These are phyloP conservation scores for Akanthomyces uredinophilus DNA, from an alignment of 2,329 filamentous ascomycete genomes.

Conservation along the genomic window DNA sequence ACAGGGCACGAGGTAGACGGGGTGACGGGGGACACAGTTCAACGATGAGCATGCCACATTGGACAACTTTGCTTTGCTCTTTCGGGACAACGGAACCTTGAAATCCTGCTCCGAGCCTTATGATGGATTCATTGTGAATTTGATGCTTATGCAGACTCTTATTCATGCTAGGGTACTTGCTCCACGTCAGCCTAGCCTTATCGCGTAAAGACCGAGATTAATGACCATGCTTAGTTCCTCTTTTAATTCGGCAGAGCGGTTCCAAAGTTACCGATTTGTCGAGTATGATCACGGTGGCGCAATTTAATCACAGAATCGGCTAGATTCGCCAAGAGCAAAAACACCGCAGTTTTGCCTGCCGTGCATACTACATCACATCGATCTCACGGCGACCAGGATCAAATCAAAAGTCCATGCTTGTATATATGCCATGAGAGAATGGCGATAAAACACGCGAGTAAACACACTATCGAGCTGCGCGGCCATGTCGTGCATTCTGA, in stretches of 20 bases:
- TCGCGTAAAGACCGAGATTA: constrained; percentile 3
- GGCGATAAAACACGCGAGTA: no score
- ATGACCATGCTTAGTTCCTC: background rate
- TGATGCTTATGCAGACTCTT: constrained; percentile 4
- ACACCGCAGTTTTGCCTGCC: background rate
- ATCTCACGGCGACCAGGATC: background rate
- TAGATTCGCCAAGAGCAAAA: background rate
- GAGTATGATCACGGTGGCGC: background rate
- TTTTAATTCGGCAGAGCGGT: background rate
- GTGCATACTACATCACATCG: background rate
- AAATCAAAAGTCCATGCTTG: background rate
- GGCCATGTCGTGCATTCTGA: background rate
- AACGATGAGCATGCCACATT: background rate
- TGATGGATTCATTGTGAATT: background rate
- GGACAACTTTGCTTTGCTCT: background rate
- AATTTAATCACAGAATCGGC: background rate
- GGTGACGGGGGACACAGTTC: no score
- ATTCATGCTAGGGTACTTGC: background rate
- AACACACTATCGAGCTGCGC: background rate
- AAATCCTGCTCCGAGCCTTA: background rate
- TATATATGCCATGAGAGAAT: no score
- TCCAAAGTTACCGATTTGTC: background rate
- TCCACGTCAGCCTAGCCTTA: background rate
- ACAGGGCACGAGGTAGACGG: no score
- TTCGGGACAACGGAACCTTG: background rate